Percentiles rank a stretch among this genome's conserved stretches.
Conservation (phyloP, 495 filamentous ascomycete genomes). For the Neurospora discreta region DNA sequence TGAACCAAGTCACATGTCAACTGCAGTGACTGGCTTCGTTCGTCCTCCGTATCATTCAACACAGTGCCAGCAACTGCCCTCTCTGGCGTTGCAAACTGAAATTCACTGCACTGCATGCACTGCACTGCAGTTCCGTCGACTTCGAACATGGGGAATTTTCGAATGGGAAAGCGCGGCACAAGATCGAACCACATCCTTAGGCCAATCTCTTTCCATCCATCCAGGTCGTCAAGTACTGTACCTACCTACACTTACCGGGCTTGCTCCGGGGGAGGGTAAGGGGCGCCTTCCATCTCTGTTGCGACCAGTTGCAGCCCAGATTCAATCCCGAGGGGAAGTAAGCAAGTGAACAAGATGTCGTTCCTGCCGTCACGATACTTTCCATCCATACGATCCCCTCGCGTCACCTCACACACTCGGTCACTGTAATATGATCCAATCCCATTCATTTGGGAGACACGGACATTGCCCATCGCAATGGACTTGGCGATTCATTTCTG, state of each 20-base stretch:
- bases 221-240: neutral
- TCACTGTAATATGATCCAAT: neutral
- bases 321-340: neutral
- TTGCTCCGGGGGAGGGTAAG: neutral
- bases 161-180: neutral
- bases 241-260: neutral
- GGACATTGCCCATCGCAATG: neutral
- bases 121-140: neutral
- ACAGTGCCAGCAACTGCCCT: neutral
- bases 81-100: neutral
- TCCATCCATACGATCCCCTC: neutral
- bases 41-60: neutral
- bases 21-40: neutral
- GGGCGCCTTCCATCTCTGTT: neutral
- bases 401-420: neutral
- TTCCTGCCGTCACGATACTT: neutral
- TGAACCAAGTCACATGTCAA: neutral
- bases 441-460: neutral
- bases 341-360: neutral
- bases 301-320: neutral
- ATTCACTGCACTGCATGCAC: too few species aligned
- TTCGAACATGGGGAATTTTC: neutral
- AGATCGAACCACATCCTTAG: neutral
- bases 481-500: neutral
- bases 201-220: neutral